phyloP scores from a whole-genome alignment of 352 stramenopile species.

The Phytopythium kandeliae region DNA sequence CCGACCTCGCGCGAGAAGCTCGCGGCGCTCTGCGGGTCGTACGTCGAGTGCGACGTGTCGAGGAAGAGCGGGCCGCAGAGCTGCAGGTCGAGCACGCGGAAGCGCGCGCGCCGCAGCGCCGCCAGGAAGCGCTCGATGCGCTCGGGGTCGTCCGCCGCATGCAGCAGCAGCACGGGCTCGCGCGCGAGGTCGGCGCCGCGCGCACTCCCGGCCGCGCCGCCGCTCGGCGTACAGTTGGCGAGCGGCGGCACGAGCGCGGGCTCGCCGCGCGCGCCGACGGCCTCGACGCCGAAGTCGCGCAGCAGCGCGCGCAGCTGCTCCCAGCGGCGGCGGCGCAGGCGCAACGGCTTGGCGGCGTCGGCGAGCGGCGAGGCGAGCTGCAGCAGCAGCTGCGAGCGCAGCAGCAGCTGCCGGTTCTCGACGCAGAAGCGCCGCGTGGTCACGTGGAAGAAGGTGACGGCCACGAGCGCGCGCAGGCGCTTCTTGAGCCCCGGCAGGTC shows the following conservation, averaged over 20 bases:
- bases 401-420: conserved; percentile 52
- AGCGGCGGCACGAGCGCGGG: conserved; percentile 12
- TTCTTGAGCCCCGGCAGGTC: conserved; percentile 54
- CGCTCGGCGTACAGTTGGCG: conserved; percentile 4
- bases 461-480: conserved; percentile 52
- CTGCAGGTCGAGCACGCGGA: conserved; percentile 49
- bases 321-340: conserved; percentile 7
- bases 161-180: conserved; percentile 33
- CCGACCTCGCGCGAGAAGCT: conserved; percentile 51
- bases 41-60: conserved; percentile 55
- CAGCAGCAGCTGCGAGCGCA: conserved; percentile 58
- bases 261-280: conserved; percentile 18
- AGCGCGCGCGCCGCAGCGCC: conserved; percentile 24
- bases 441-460: conserved; percentile 76
- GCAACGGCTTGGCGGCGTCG: conserved; percentile 22
- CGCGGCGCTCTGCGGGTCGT: conserved; percentile 43
- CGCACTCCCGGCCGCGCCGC: too few relatives aligned
- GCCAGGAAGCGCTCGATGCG: conserved; percentile 34
- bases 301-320: conserved; percentile 17
- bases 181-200: too few relatives aligned
- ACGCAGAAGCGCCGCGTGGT: conserved; percentile 61
- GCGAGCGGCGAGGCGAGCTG: conserved; percentile 19
- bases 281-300: conserved; percentile 23
- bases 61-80: conserved; percentile 56
- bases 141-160: conserved; percentile 46